These are phyloP conservation scores for Vinca minor DNA, from an alignment of 257 asterid genomes.

Conservation along the genomic window DNA sequence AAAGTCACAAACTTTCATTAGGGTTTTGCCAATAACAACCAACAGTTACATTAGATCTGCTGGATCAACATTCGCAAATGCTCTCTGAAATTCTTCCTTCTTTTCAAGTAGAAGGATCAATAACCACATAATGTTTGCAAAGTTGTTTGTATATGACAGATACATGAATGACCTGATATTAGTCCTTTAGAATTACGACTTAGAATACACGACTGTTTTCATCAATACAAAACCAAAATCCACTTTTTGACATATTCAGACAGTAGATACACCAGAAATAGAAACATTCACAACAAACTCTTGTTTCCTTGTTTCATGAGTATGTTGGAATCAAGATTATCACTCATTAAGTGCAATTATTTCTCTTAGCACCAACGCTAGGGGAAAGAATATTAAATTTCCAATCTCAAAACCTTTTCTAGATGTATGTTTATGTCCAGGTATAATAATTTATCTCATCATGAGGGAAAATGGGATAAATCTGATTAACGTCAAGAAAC, in stretches of 20 bases:
- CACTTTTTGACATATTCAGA: not conserved
- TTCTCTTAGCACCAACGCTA: not conserved
- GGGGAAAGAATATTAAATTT: not conserved
- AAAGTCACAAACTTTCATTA: not conserved
- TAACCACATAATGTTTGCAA: not conserved
- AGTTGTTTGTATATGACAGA: not conserved
- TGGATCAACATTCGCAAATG: not conserved
- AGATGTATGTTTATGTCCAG: not conserved
- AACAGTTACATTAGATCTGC: not conserved
- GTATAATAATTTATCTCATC: not conserved
- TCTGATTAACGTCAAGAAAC: not conserved
- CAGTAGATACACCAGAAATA: not conserved
- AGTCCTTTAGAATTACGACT: not conserved
- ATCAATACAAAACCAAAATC: not conserved
- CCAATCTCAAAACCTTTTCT: not conserved
- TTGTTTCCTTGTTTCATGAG: not conserved
- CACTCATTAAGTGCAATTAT: not conserved
- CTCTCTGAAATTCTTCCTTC: not conserved
- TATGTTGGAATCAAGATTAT: not conserved
- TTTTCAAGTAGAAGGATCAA: not conserved
- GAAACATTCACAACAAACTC: not conserved
- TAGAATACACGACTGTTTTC: not conserved
- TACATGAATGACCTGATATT: not conserved
- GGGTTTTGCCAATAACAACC: not conserved
- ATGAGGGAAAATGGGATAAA: not conserved